Evolutionary conservation across 2,329 filamentous ascomycete genomes (phyloP).

Genomic region (Phaeosphaeria sp.): DNA sequence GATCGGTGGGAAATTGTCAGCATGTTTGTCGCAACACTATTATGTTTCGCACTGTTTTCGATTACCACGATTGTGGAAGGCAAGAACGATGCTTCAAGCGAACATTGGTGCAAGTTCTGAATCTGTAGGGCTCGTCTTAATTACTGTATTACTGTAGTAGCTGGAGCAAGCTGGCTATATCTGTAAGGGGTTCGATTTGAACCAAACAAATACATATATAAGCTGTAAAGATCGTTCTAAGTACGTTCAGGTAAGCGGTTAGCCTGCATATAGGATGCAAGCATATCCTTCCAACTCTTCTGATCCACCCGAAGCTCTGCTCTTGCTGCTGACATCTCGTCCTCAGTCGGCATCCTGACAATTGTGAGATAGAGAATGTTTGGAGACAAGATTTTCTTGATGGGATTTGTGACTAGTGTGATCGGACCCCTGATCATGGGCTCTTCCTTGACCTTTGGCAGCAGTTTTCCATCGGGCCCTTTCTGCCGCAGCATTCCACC

Average conservation of each 20-base stretch:
- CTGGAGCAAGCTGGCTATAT: background rate
- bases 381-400: constrained; percentile 18
- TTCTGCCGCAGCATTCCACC: constrained; percentile 8
- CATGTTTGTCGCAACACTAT: constrained; percentile 39
- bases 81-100: constrained; percentile 56
- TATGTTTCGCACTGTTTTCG: constrained; percentile 50
- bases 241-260: background rate
- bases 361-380: constrained; percentile 32
- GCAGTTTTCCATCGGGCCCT: constrained; percentile 20
- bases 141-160: constrained; percentile 17
- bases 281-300: constrained; percentile 12
- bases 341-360: constrained; percentile 31
- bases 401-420: constrained; percentile 9
- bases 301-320: constrained; percentile 9
- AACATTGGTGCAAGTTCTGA: constrained; percentile 49
- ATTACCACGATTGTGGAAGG: constrained; percentile 52
- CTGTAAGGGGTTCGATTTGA: too few relatives aligned
- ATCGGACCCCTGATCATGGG: constrained; percentile 10
- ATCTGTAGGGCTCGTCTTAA: constrained; percentile 32
- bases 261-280: background rate
- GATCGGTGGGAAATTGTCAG: too few relatives aligned
- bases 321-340: constrained; percentile 26
- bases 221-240: too few relatives aligned
- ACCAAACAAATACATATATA: too few relatives aligned
- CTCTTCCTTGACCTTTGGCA: constrained; percentile 13